Conservation (phyloP, 2,329 filamentous ascomycete species). For the Tolypocladium cylindrosporum region DNA sequence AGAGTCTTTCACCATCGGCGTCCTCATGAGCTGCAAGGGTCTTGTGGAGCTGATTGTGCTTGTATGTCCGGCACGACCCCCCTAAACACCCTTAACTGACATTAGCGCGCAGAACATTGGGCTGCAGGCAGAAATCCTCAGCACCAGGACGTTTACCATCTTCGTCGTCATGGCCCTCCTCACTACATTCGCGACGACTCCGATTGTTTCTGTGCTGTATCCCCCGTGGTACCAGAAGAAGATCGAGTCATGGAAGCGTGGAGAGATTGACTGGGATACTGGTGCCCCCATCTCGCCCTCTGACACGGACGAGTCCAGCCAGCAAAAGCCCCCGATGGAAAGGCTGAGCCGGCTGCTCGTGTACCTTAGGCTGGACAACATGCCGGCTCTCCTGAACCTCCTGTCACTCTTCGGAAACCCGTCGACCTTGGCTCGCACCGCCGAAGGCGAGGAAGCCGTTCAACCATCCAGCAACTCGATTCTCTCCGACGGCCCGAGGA, state of each 20-base stretch:
- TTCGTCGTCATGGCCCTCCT: slow-evolving; percentile 91
- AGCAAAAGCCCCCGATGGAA: slow-evolving; percentile 2
- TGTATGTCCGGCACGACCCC: slow-evolving; percentile 35
- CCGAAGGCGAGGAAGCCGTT: slow-evolving; percentile 8
- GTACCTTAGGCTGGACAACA: slow-evolving; percentile 74
- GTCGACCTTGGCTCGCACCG: slow-evolving; percentile 11
- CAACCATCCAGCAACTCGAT: neutral
- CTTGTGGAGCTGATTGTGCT: slow-evolving; percentile 91
- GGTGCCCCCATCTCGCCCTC: slow-evolving; percentile 8
- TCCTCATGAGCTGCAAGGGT: slow-evolving; percentile 94
- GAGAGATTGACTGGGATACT: slow-evolving; percentile 78
- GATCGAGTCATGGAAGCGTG: slow-evolving; percentile 53
- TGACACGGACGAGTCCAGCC: slow-evolving; percentile 5
- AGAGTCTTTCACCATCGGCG: slow-evolving; percentile 79
- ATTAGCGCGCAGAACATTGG: slow-evolving; percentile 50
- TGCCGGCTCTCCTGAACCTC: slow-evolving; percentile 73
- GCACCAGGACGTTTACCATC: slow-evolving; percentile 75
- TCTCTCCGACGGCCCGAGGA: neutral
- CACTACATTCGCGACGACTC: slow-evolving; percentile 77
- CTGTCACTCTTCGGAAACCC: slow-evolving; percentile 63
- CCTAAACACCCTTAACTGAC: neutral
- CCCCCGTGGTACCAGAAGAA: slow-evolving; percentile 51
- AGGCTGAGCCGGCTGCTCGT: slow-evolving; percentile 58
- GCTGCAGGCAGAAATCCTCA: slow-evolving; percentile 72
- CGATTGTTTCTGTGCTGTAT: slow-evolving; percentile 63